phyloP scores from a whole-genome alignment of 176 grass and related monocot species.

The sorghum (Sorghum bicolor) region DNA sequence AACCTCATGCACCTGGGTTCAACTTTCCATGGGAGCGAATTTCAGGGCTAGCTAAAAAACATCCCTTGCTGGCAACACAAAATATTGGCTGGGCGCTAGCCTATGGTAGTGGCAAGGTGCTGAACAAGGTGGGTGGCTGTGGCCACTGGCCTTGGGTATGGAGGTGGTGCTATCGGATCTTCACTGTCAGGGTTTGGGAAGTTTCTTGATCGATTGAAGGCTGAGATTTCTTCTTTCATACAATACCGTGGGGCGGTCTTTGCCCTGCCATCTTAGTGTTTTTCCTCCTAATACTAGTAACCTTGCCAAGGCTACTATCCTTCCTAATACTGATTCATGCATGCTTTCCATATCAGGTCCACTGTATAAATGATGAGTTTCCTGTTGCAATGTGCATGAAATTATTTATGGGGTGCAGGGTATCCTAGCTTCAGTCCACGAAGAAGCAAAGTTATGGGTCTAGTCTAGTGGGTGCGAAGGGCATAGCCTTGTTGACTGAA shows the following conservation, averaged over 20 bases:
- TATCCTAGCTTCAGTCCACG: not conserved
- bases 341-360: not conserved
- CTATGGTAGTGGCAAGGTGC: not conserved
- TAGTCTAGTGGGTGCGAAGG: not conserved
- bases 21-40: not conserved
- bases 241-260: not conserved
- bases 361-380: not conserved
- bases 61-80: not conserved
- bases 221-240: not conserved
- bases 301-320: no score
- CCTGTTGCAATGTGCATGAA: conserved; percentile 18
- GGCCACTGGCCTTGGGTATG: not conserved
- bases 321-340: not conserved
- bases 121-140: not conserved
- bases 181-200: not conserved
- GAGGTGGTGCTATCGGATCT: not conserved
- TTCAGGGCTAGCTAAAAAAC: not conserved
- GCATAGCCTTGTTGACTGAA: not conserved
- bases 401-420: not conserved
- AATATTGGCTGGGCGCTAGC: not conserved
- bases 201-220: not conserved
- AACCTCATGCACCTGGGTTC: not conserved
- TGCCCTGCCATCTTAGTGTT: not conserved
- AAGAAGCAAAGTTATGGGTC: not conserved
- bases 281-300: not conserved